Base-by-base conservation (phyloP, 1,139 yeast species). In the Candida gigantensis region DNA sequence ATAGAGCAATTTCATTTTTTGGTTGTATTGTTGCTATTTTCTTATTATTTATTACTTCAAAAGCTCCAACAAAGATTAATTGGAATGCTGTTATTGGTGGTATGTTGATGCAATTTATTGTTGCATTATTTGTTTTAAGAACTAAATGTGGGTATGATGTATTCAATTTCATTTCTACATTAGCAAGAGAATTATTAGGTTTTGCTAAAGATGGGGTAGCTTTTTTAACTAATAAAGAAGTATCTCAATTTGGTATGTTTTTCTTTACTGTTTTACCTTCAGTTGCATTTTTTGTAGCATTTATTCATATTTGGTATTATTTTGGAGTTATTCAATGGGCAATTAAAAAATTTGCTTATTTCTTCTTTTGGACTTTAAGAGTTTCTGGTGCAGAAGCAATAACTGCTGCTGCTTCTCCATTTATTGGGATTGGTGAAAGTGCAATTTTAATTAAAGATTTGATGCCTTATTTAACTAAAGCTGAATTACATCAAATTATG, bases 351-450 rank as follows among this genome's bases (percentile, higher is more conserved):
- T 77, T 78, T 49, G 81, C 84, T 14, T 58, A 59, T 51, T 70
- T 79, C 49, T 79, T 80, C 65, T 77, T 73, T 65, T 80, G 84
- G 84, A 55, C 79, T 24, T 69, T 79, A 65, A 64, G 68, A 44
- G 77, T 78, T 12, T 71, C 80, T 21, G 86, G 86, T 47, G 84
- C 85, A 32, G 86, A 80, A 55, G 79, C 85, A 18, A 75, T 79
- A 35, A 81, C 80, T 23, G 84, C 84, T 9, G 82, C 84, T 31
- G 85, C 85, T 1, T 76, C 84, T 28, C 86, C 86, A 5, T 80
- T 80, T 52, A 70, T 80, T 50, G 86, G 86, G 34, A 81, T 78
- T 51, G 85, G 86, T 53, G 86, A 80, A 60, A 71, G 79, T 38
- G 84, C 84, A 7, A 72, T 80, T 46, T 70, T 80, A 47, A 71